phyloP scores from a whole-genome alignment of 305 asterid species.

The Fraxinus floribunda region DNA sequence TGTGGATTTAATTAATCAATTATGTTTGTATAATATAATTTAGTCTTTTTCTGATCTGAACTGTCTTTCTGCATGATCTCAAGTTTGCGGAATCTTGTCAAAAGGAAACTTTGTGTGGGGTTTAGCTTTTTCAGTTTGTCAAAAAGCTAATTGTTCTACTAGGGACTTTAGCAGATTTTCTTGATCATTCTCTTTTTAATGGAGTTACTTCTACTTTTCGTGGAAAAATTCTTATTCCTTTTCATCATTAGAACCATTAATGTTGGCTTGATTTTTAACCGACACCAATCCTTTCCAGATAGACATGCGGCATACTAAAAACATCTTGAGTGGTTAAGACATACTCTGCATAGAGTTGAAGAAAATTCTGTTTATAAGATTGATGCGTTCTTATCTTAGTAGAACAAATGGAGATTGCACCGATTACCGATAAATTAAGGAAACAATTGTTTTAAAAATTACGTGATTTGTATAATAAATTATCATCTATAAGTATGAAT shows the following conservation, averaged over 20 bases:
- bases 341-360: background rate
- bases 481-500: too few species aligned
- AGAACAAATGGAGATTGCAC: background rate
- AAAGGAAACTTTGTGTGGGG: conserved; percentile 31
- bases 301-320: background rate
- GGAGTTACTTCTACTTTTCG: conserved; percentile 29
- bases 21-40: conserved; percentile 32
- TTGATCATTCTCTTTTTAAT: conserved; percentile 27
- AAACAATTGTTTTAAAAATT: background rate
- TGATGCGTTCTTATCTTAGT: background rate
- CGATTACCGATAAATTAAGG: background rate
- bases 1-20: conserved; percentile 45
- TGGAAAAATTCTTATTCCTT: conserved; percentile 26
- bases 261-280: background rate
- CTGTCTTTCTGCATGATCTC: background rate
- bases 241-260: conserved; percentile 1
- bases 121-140: conserved; percentile 44
- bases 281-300: background rate
- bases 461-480: too few species aligned
- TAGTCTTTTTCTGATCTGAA: background rate
- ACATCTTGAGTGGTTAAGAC: background rate
- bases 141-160: conserved; percentile 38
- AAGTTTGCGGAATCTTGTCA: conserved; percentile 19
- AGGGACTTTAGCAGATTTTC: conserved; percentile 26
- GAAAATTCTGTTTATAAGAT: background rate